These are phyloP conservation scores for Plenodomus biglobosus DNA, from an alignment of 2,329 filamentous ascomycete species.

Conservation along the genomic window DNA sequence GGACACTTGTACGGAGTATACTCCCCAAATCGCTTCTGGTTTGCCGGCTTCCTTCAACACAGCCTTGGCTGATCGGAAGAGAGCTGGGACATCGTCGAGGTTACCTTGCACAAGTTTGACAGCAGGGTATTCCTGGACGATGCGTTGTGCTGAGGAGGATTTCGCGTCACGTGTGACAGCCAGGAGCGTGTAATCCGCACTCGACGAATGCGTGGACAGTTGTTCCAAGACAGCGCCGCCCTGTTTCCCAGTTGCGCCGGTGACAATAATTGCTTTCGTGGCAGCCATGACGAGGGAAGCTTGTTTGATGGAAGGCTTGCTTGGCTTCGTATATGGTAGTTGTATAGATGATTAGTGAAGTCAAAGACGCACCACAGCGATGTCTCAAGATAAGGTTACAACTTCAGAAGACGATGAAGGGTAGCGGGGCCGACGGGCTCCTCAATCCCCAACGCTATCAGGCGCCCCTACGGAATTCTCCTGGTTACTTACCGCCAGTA, in stretches of 20 bases:
- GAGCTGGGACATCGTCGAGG: constrained; percentile 52
- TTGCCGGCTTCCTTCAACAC: constrained; percentile 38
- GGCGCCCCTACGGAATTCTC: no score
- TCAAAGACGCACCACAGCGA: not conserved
- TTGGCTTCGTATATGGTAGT: constrained; percentile 3
- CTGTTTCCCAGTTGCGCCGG: constrained; percentile 51
- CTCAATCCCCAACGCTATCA: not conserved
- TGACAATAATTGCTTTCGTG: constrained; percentile 48
- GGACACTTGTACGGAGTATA: constrained; percentile 63
- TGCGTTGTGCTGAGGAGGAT: constrained; percentile 55
- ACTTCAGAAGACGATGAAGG: not conserved
- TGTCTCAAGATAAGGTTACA: not conserved
- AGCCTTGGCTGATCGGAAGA: constrained; percentile 53
- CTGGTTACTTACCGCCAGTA: not conserved
- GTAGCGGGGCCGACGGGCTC: not conserved
- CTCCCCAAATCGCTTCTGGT: constrained; percentile 55
- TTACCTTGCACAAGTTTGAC: constrained; percentile 62
- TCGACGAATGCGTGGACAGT: constrained; percentile 41
- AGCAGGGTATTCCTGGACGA: constrained; percentile 49
- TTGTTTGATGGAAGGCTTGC: constrained; percentile 7
- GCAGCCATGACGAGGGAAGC: constrained; percentile 27
- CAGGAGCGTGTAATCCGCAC: constrained; percentile 53
- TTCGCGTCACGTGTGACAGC: constrained; percentile 61
- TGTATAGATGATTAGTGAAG: not conserved
- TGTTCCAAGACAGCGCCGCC: constrained; percentile 49